A percentile compares a stretch with the other conserved stretches of the same genome.
These are phyloP conservation scores for Boletus semigastroideus DNA, from an alignment of 1,284 basidiomycete genomes.

Conservation along the genomic window DNA sequence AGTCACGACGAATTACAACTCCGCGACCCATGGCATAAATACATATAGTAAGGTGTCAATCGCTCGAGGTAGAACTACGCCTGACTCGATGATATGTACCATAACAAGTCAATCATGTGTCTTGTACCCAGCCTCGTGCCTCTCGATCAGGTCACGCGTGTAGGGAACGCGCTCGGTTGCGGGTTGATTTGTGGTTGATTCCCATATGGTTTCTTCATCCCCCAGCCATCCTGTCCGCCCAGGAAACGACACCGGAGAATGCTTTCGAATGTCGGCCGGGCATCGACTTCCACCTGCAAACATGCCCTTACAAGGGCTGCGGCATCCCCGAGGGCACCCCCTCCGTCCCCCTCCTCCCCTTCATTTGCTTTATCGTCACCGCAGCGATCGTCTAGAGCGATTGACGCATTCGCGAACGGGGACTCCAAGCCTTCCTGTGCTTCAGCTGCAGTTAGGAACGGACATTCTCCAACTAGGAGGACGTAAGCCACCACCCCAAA, in stretches of 20 bases:
- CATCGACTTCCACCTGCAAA: constrained; percentile 67
- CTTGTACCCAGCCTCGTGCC: constrained; percentile 25
- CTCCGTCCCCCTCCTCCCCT: constrained; percentile 75
- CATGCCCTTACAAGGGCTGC: constrained; percentile 79
- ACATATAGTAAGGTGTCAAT: no score
- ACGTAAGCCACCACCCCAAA: constrained; percentile 98
- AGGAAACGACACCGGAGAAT: constrained; percentile 80
- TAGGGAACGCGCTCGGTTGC: constrained; percentile 34
- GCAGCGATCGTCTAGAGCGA: constrained; percentile 75
- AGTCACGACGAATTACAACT: constrained; percentile 17
- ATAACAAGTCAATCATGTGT: constrained; percentile 18
- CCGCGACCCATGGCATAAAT: constrained; percentile 13
- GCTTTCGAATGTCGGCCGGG: constrained; percentile 80
- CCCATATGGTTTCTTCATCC: constrained; percentile 36
- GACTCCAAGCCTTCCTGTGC: constrained; percentile 78
- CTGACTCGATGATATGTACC: constrained; percentile 12
- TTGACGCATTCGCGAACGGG: constrained; percentile 70
- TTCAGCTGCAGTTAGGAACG: constrained; percentile 85
- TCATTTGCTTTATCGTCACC: constrained; percentile 66
- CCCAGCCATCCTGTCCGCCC: constrained; percentile 66
- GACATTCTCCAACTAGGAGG: constrained; percentile 92
- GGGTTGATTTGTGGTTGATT: constrained; percentile 24
- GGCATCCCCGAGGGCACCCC: constrained; percentile 78
- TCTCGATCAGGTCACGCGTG: constrained; percentile 24
- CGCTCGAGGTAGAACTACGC: no score